Evolutionary conservation across 306 rosid genomes (phyloP).

Genomic region (Senna tora): DNA sequence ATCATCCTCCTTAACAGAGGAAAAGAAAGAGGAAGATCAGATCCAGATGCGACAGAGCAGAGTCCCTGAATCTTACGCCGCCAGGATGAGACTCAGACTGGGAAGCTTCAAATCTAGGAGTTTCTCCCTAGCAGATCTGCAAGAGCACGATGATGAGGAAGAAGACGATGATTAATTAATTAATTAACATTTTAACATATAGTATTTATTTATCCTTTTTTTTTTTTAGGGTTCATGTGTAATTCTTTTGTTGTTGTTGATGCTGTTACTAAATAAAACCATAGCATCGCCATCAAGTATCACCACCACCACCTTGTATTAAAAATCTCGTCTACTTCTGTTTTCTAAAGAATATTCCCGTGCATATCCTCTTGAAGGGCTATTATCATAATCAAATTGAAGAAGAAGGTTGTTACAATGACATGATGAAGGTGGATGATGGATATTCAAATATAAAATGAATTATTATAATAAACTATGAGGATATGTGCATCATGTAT

Average conservation of each 20-base stretch:
- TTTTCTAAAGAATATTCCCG: conserved; percentile 28
- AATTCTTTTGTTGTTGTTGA: conserved; percentile 5
- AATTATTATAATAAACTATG: no score
- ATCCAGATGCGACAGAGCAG: conserved; percentile 6
- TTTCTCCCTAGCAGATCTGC: conserved; percentile 85
- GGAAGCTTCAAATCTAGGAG: conserved; percentile 69
- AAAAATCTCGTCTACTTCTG: background rate
- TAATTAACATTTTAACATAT: conserved; percentile 19
- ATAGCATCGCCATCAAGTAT: background rate
- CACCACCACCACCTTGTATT: background rate
- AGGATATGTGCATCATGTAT: no score
- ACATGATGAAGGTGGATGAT: background rate
- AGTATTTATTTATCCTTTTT: background rate
- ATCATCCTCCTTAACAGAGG: conserved; percentile 40
- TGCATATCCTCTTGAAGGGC: conserved; percentile 10
- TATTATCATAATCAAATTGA: background rate
- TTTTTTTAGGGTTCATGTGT: no score
- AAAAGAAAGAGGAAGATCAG: conserved; percentile 48
- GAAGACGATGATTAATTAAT: conserved; percentile 38
- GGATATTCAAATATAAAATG: conserved; percentile 32
- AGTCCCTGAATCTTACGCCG: conserved; percentile 42
- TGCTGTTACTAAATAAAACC: conserved; percentile 36
- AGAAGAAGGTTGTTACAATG: conserved; percentile 27
- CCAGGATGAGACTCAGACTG: conserved; percentile 50
- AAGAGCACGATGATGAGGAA: conserved; percentile 55